These are phyloP conservation scores for Pogostemon cablin DNA, from an alignment of 257 asterid genomes.

Conservation along the genomic window DNA sequence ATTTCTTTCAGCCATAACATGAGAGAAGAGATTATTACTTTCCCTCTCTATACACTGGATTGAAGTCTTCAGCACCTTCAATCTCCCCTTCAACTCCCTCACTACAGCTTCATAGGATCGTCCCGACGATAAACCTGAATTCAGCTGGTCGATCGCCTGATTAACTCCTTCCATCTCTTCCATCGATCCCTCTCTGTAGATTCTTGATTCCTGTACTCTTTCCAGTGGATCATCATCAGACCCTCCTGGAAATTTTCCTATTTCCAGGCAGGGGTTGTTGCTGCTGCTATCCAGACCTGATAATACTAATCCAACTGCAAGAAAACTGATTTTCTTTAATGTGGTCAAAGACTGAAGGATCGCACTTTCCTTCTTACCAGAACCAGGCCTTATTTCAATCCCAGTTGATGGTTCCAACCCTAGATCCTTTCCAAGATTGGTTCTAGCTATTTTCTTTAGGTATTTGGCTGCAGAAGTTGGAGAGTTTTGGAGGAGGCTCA, in stretches of 20 bases:
- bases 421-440: constrained; percentile 24
- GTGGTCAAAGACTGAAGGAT: constrained; percentile 42
- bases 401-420: constrained; percentile 23
- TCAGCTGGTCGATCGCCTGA: constrained; percentile 30
- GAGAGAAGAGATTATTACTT: constrained; percentile 44
- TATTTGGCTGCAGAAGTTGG: constrained; percentile 26
- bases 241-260: constrained; percentile 38
- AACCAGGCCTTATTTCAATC: constrained; percentile 34
- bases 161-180: constrained; percentile 54
- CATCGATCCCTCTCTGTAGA: constrained; percentile 36
- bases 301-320: constrained; percentile 46
- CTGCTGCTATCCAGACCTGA: constrained; percentile 50
- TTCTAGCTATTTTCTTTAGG: constrained; percentile 38
- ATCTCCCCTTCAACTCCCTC: constrained; percentile 37
- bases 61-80: constrained; percentile 42
- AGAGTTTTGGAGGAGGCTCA: constrained; percentile 37
- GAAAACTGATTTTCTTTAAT: constrained; percentile 38
- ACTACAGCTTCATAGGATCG: constrained; percentile 32
- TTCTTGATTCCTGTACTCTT: constrained; percentile 38
- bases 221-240: constrained; percentile 37
- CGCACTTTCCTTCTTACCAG: constrained; percentile 42
- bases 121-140: constrained; percentile 1
- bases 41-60: constrained; percentile 46
- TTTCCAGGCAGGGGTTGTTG: constrained; percentile 37
- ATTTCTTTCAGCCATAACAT: constrained; percentile 52